These are phyloP conservation scores for Colletotrichum brevisporum DNA, from an alignment of 2,329 filamentous ascomycete species.

Conservation along the genomic window DNA sequence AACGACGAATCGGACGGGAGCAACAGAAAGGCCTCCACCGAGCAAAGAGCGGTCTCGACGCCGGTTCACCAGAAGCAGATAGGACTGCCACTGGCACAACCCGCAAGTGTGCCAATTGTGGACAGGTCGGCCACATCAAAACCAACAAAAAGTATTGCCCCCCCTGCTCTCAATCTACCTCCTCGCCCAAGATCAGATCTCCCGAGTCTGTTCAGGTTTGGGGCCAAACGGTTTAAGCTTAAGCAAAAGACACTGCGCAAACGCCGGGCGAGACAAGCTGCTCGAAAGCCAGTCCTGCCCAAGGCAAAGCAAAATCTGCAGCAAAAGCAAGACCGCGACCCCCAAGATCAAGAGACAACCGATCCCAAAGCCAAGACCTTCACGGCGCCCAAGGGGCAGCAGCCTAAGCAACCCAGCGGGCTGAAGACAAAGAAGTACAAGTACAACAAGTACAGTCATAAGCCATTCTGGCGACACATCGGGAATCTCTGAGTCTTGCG, in stretches of 20 bases:
- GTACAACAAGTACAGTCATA: slow-evolving; percentile 40
- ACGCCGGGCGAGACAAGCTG: slow-evolving; percentile 32
- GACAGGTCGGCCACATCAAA: slow-evolving; percentile 97
- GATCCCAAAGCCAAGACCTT: slow-evolving; percentile 5
- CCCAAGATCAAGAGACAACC: slow-evolving; percentile 41
- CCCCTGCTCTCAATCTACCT: slow-evolving; percentile 47
- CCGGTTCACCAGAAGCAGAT: slow-evolving; percentile 66
- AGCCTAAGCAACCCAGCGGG: slow-evolving; percentile 9
- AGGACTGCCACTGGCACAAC: slow-evolving; percentile 76
- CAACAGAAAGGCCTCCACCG: slow-evolving; percentile 81
- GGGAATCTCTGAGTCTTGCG: slow-evolving; percentile 19
- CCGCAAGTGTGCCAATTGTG: slow-evolving; percentile 97
- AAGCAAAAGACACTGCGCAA: slow-evolving; percentile 26
- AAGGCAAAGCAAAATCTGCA: slow-evolving; percentile 2
- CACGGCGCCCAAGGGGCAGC: slow-evolving; percentile 31
- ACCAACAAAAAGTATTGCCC: slow-evolving; percentile 93
- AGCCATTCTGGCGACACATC: slow-evolving; percentile 33
- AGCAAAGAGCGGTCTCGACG: slow-evolving; percentile 51
- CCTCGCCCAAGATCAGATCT: slow-evolving; percentile 28
- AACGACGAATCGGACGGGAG: slow-evolving; percentile 89
- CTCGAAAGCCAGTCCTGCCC: slow-evolving; percentile 37
- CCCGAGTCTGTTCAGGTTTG: slow-evolving; percentile 36
- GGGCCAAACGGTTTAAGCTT: slow-evolving; percentile 34
- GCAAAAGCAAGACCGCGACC: slow-evolving; percentile 34
- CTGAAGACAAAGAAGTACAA: slow-evolving; percentile 37